Evolutionary conservation across 805 yeast species (phyloP).

Genomic region (Cyberlindnera bimundalis): DNA sequence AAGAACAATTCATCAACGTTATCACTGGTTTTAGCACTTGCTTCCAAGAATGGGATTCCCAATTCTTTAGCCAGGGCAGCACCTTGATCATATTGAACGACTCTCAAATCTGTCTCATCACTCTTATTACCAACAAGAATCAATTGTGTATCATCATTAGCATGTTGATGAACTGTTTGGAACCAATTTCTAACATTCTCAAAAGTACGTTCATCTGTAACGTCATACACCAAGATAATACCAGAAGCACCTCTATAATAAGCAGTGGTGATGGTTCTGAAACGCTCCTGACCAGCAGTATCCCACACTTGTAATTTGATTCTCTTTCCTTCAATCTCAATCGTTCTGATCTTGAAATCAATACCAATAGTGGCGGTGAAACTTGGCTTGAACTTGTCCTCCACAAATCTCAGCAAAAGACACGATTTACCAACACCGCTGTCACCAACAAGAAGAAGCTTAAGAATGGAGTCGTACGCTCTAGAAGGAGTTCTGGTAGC

Average conservation of each 20-base stretch:
- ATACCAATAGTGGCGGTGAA: conserved; percentile 98
- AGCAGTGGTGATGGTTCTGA: conserved; percentile 91
- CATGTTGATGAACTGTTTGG: conserved; percentile 93
- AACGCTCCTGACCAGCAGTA: conserved; percentile 96
- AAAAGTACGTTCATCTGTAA: conserved; percentile 86
- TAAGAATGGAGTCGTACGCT: conserved; percentile 87
- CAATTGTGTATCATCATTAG: conserved; percentile 92
- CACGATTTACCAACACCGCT: conserved; percentile 91
- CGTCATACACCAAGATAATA: conserved; percentile 78
- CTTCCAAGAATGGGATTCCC: conserved; percentile 89
- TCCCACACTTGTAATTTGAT: conserved; percentile 97
- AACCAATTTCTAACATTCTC: conserved; percentile 93
- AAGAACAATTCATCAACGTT: conserved; percentile 91
- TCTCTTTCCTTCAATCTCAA: conserved; percentile 87
- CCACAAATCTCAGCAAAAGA: conserved; percentile 86
- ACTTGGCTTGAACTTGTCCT: conserved; percentile 93
- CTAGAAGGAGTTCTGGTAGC: conserved; percentile 63
- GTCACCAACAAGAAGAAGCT: conserved; percentile 90
- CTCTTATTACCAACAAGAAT: conserved; percentile 94
- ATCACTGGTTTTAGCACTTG: conserved; percentile 90
- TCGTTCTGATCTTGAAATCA: conserved; percentile 95
- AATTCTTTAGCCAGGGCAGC: conserved; percentile 81
- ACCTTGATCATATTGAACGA: conserved; percentile 87
- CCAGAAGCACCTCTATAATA: conserved; percentile 91
- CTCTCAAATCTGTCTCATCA: conserved; percentile 86